These are phyloP conservation scores for Pseudogymnoascus sp. DNA, from an alignment of 2,329 filamentous ascomycete species.

Conservation along the genomic window DNA sequence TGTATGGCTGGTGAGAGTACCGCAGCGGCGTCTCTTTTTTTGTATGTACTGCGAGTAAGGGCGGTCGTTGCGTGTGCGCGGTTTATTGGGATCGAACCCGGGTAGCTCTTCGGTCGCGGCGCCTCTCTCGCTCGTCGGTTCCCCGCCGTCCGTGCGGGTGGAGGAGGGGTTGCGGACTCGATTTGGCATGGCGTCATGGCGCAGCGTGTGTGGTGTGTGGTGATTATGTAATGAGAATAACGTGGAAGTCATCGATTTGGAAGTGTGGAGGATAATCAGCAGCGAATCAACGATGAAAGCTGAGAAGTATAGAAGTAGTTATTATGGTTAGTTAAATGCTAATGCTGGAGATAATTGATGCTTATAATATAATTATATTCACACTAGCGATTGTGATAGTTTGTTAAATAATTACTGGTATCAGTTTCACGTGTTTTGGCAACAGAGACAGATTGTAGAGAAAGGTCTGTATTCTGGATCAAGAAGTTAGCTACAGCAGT, in stretches of 20 bases:
- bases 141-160: neutral
- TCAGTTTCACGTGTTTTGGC: neutral
- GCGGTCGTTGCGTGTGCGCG: too few species aligned
- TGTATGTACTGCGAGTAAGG: too few species aligned
- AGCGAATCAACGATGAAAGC: too few species aligned
- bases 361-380: too few species aligned
- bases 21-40: too few species aligned
- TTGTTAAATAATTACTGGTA: neutral
- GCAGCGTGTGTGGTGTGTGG: neutral
- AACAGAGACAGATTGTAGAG: neutral
- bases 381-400: too few species aligned
- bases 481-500: too few species aligned
- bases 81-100: neutral
- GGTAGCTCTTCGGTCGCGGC: neutral
- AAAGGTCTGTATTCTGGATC: neutral
- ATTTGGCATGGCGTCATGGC: neutral
- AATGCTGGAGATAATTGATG: neutral
- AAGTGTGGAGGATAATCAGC: too few species aligned
- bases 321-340: neutral
- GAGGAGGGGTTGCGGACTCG: neutral
- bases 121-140: neutral
- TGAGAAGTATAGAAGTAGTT: neutral
- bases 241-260: too few species aligned
- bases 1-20: too few species aligned
- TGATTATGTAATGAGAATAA: neutral